These are phyloP conservation scores for Brassica nigra DNA, from an alignment of 345 rosid species.

Conservation along the genomic window DNA sequence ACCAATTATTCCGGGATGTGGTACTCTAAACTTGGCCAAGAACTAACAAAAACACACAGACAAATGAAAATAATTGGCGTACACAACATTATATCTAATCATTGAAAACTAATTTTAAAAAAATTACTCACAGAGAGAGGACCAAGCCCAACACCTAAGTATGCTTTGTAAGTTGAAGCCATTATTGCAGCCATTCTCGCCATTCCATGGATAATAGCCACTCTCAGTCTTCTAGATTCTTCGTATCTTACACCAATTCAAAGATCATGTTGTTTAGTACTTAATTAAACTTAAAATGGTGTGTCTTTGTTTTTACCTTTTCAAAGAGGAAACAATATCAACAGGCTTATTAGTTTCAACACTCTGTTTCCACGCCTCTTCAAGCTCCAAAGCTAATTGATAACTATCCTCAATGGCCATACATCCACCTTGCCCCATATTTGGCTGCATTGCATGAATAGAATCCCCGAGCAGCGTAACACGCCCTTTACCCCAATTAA, in stretches of 20 bases:
- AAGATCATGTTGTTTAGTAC: background rate
- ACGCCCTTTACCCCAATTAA: constrained; percentile 88
- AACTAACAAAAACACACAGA: constrained; percentile 54
- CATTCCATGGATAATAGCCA: constrained; percentile 81
- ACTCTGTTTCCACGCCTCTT: constrained; percentile 68
- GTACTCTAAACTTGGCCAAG: constrained; percentile 79
- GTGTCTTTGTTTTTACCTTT: constrained; percentile 45
- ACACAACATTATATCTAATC: background rate
- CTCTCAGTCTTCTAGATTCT: constrained; percentile 72
- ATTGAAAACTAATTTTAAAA: background rate
- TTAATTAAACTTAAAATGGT: background rate
- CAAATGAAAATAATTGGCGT: background rate
- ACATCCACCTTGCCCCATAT: constrained; percentile 96
- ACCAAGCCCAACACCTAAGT: constrained; percentile 95
- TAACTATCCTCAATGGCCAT: constrained; percentile 98
- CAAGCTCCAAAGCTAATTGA: constrained; percentile 83
- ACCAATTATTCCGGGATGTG: constrained; percentile 86
- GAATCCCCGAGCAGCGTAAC: constrained; percentile 95
- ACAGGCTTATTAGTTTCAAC: constrained; percentile 51
- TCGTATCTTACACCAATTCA: constrained; percentile 57
- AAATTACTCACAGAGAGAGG: constrained; percentile 67
- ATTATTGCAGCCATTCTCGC: constrained; percentile 94
- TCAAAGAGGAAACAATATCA: constrained; percentile 71
- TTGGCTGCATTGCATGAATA: constrained; percentile 95
- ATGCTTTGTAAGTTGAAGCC: constrained; percentile 94